These are phyloP conservation scores for Jamesozyma jinghongensis DNA, from an alignment of 805 yeast genomes.

Conservation along the genomic window DNA sequence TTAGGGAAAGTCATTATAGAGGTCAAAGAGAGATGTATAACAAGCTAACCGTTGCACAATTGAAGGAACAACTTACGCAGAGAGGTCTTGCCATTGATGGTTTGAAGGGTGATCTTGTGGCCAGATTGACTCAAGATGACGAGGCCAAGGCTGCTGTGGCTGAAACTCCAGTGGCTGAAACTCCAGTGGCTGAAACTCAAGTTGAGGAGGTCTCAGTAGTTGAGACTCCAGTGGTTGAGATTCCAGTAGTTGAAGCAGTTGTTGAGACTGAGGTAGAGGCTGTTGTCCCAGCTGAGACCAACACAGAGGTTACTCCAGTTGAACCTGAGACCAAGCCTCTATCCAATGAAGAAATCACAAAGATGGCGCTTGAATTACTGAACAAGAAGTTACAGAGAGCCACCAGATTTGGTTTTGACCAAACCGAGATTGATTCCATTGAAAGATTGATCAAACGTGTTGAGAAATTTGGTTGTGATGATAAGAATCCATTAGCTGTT, in stretches of 20 bases:
- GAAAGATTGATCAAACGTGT: slow-evolving; percentile 42
- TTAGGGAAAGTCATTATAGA: too few species aligned
- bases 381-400: slow-evolving; percentile 62
- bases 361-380: slow-evolving; percentile 57
- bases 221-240: not conserved
- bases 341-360: slow-evolving; percentile 63
- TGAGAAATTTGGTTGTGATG: slow-evolving; percentile 75
- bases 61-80: slow-evolving; percentile 64
- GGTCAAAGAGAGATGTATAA: too few species aligned
- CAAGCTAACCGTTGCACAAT: slow-evolving; percentile 69
- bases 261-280: slow-evolving; percentile 4
- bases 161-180: not conserved
- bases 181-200: not conserved
- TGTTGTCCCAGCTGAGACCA: slow-evolving; percentile 1
- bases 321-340: slow-evolving; percentile 19
- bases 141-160: slow-evolving; percentile 4
- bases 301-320: not conserved
- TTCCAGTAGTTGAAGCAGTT: not conserved
- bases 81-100: slow-evolving; percentile 66
- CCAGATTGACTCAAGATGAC: slow-evolving; percentile 35
- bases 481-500: slow-evolving; percentile 54
- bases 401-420: slow-evolving; percentile 66
- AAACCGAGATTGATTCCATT: slow-evolving; percentile 50
- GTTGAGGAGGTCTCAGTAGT: not conserved
- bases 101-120: slow-evolving; percentile 68